Base-by-base conservation (phyloP, 371 early-diverging fungal species). In the Apophysomyces sp. region DNA sequence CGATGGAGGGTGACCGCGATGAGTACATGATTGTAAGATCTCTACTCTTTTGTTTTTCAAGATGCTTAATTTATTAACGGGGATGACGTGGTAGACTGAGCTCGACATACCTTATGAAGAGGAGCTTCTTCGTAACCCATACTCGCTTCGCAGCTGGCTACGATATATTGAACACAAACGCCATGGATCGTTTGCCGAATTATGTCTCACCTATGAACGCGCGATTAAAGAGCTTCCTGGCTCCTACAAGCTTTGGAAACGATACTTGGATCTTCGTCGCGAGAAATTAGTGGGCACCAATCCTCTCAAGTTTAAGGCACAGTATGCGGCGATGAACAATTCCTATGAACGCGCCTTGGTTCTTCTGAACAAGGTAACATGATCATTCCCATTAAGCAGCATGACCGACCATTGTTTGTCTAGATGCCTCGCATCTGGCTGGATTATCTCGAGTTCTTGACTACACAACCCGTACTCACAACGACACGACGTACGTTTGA, bases 191-290 rank as follows among this genome's bases (percentile, higher is more conserved):
- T 67, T 74, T 39, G 71, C 58, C 2, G 62, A 86, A 55, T 76
- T 79, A 28, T 83, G 86, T 49, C 78, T 89, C 34, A 69, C 97
- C 1, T 95, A 86, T 69, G 97, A 97, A 71, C 89, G 98, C 9
- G 96, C 98, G 0, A 71, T 97, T 28, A 81, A 85, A 57, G 85
- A 87, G 52, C 76, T 98, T 1, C 99, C 99, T 1, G 94, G 96
- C 2, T 93, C 93, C 6, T 98, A 96, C 79, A 97, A 96, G 72
- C 81, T 99, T 13, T 99, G 98, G 98, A 94, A 93, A 68, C 70
- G 75, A 32, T 96, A 97, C 66, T 72, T 97, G n/a, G 91, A 91
- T 67, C 71, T 87, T 40, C 86, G 95, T 49, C 72, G 78, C 30
- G 72, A 80, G 28, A 78, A 73, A 37, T 62, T 93, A 6, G 71